Evolutionary conservation across 768 basidiomycete genomes (phyloP), one percentile per base, ranked within the genome.

Genomic region (Mycena belliarum): DNA sequence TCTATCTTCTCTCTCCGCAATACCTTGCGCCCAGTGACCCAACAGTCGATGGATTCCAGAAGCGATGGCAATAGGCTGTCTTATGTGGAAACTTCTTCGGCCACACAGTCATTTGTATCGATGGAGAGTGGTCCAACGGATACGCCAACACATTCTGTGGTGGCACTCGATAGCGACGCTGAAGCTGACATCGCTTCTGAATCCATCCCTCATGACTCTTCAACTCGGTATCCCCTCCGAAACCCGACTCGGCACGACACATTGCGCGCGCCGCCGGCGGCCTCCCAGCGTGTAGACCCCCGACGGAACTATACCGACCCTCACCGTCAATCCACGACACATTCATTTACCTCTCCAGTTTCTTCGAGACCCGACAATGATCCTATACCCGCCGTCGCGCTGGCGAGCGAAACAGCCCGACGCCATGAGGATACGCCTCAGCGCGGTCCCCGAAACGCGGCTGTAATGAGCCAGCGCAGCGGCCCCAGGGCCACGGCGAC

Each of bases 71-170:
- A 29, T 10, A 32, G 59, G 33, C 25, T 49, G 14, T 63, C 62
- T 2, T 63, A 59, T 25, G 57, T 46, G 16, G 56, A 52, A 24
- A 63, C 52, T 21, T 63, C 62, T 6, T 63, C 62, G 5, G 62
- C 62, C 14, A 60, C 62, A 10, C 62, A 63, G 12, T 63, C 62
- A 0, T 63, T 63, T 43, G 57, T 56, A 45, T 63, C 62, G 16
- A 26, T 59, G 43, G 50, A 59, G 14, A 59, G 38, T 18, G 54
- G 40, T 11, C 24, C 57, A 2, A 47, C 24, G 16, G 57, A 49
- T 14, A 63, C 62, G 12, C 50, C 54, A 3, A 59, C 49, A 5
- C 49, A 49, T 11, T 59, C 62, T 0, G 23, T 54, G 7, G 51
- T 32, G 3, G 62, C 56, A 9, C 37, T 58, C 18, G 28, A 12